phyloP scores from a whole-genome alignment of 1,284 basidiomycete genomes.

The Ustilago tritici region DNA sequence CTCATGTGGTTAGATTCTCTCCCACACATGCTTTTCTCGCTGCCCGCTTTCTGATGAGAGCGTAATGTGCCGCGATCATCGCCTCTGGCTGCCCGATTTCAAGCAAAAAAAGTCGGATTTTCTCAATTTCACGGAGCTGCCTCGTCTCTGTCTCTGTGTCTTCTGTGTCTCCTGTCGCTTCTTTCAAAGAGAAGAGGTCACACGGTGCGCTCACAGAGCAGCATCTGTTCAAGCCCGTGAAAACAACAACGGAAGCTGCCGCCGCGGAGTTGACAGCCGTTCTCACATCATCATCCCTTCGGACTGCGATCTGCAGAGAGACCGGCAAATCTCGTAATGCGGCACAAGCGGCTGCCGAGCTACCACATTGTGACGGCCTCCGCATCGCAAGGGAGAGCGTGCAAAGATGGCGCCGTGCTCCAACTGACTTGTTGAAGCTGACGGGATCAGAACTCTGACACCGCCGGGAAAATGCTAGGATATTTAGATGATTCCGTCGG shows the following conservation, averaged over 20 bases:
- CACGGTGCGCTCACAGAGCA: slow-evolving; percentile 1
- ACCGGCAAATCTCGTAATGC: not conserved
- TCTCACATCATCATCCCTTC: not conserved
- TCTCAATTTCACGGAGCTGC: slow-evolving; percentile 4
- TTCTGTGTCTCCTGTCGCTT: not conserved
- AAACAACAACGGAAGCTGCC: slow-evolving; percentile 19
- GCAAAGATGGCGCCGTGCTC: no score
- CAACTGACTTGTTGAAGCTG: no score
- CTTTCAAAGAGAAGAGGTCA: slow-evolving; percentile 8
- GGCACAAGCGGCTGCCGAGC: not conserved
- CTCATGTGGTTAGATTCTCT: not conserved
- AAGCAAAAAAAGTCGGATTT: slow-evolving; percentile 12
- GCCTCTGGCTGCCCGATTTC: not conserved
- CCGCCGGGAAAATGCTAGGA: no score
- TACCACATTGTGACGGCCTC: not conserved
- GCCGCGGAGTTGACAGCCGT: slow-evolving; percentile 12
- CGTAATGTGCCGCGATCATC: slow-evolving; percentile 3
- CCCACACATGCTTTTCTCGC: not conserved
- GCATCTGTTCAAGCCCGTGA: slow-evolving; percentile 1
- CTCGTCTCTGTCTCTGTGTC: not conserved
- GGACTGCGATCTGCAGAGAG: not conserved
- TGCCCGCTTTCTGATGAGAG: not conserved
- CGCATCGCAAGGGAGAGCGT: not conserved
- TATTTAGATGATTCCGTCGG: no score
- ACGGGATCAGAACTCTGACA: no score